phyloP scores from a whole-genome alignment of 495 filamentous ascomycete species.

The Apodospora peruviana region DNA sequence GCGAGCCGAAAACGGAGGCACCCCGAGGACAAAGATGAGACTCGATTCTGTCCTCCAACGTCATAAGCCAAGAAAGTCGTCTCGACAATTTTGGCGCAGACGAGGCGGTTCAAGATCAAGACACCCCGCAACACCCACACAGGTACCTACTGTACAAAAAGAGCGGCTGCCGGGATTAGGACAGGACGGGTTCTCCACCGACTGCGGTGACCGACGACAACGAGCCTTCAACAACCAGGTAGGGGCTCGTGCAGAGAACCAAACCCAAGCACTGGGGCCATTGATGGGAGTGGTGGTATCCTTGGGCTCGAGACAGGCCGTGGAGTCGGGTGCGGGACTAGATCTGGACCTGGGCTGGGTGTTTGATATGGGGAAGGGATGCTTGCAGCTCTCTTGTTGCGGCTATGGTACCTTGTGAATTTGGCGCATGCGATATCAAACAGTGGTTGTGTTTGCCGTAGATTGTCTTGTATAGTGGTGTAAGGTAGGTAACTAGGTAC shows the following conservation, averaged over 20 bases:
- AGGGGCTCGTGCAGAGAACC: constrained; percentile 3
- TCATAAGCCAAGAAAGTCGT: constrained; percentile 14
- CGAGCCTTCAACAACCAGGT: neutral
- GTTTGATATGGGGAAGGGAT: no score
- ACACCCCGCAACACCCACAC: neutral
- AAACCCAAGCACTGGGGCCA: constrained; percentile 10
- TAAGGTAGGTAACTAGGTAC: no score
- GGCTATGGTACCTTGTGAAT: neutral
- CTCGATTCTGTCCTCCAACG: constrained; percentile 10
- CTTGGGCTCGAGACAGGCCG: constrained; percentile 1
- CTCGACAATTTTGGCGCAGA: neutral
- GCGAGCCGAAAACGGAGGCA: constrained; percentile 5
- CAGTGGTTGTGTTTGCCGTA: neutral
- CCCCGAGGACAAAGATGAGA: constrained; percentile 8
- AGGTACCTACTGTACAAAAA: neutral
- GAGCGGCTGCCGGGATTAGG: neutral
- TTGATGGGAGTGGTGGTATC: constrained; percentile 5
- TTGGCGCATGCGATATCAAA: neutral
- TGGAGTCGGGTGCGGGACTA: constrained; percentile 1
- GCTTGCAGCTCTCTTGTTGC: neutral
- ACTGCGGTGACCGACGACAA: constrained; percentile 1
- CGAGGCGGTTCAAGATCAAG: neutral
- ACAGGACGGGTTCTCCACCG: constrained; percentile 2
- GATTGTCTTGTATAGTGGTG: no score
- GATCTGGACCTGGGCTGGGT: neutral